These are phyloP conservation scores for Lonicera japonica DNA, from an alignment of 129 eudicot species.

Conservation along the genomic window DNA sequence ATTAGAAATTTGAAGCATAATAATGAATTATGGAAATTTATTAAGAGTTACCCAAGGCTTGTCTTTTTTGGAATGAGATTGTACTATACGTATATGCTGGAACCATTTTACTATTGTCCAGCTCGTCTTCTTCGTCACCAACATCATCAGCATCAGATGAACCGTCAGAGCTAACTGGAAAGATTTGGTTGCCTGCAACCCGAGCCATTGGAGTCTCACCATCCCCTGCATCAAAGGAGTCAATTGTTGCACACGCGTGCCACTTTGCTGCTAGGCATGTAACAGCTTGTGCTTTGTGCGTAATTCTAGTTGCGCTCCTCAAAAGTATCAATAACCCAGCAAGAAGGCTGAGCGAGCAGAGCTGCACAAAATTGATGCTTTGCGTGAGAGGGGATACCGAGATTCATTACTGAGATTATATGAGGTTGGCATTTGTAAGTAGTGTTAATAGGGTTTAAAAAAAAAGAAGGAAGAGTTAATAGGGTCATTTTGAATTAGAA, in stretches of 20 bases:
- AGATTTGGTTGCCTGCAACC: conserved; percentile 9
- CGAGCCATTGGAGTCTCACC: conserved; percentile 43
- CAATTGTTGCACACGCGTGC: conserved; percentile 91
- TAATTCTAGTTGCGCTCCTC: conserved; percentile 85
- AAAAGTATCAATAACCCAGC: conserved; percentile 81
- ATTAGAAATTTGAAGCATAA: not conserved
- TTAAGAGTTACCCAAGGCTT: conserved; percentile 67
- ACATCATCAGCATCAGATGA: conserved; percentile 64
- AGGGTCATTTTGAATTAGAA: no score
- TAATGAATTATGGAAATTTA: no score
- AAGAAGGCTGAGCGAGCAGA: conserved; percentile 81
- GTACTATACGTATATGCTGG: conserved; percentile 70
- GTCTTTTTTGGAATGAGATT: conserved; percentile 88
- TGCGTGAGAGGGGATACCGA: no score
- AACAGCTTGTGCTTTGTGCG: conserved; percentile 85
- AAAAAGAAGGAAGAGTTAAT: no score
- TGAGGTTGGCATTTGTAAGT: no score
- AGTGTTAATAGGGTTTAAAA: no score
- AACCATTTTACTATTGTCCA: conserved; percentile 59
- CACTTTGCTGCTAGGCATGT: conserved; percentile 87
- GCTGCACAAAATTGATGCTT: conserved; percentile 30
- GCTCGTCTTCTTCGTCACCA: conserved; percentile 81
- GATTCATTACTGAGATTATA: no score
- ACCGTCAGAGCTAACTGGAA: conserved; percentile 28
- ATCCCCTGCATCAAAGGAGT: conserved; percentile 57